Base-by-base conservation (phyloP, 1,284 basidiomycete species). In the Mycosarcoma mackinlayi region DNA sequence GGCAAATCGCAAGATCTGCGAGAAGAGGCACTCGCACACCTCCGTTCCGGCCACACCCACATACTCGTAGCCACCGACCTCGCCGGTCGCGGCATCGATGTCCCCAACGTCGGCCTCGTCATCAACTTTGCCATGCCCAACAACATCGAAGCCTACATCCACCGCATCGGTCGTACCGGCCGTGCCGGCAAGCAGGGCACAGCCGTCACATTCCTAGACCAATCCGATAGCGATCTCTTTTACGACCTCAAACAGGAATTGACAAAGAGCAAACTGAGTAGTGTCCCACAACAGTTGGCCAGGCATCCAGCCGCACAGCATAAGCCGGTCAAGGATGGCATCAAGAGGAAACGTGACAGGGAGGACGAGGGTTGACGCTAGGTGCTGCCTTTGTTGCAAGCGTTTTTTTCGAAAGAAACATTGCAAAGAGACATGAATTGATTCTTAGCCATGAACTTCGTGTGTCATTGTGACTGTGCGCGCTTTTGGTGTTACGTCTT, bases 101-200 rank as follows among this genome's bases (percentile, higher is more conserved):
- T 98, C 4, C 92, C 93, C 67, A 92, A 98, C 83, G 94, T 98
- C 62, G 91, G 90, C 56, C 86, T 97, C 53, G 95, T 98, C 70
- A 89, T 98, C 86, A 98, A 98, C 84, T 98, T 90, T 86, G 92
- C 95, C 84, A 98, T 98, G 93, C 88, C 93, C 10, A 90, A 89
- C 77, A 92, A 91, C 25, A 98, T 99, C 83, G 95, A 98, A 83
- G 92, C 91, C 48, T 98, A 98, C 82, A 91, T 97, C 52, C 95
- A 98, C 84, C 90, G 96, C 83, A 97, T 98, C 77, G 95, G 94
- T 89, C 58, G 95, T 81, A 99, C 95, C 42, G 95, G 95, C 79
- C 91, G 95, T 85, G 95, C 96, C 14, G 95, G 95, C 45, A 98
- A 98, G 84, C 87, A 89, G 79, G 95, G 95, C 55, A 88, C 88